phyloP scores from a whole-genome alignment of 345 rosid genomes.

The Excoecaria cochinchinensis region DNA sequence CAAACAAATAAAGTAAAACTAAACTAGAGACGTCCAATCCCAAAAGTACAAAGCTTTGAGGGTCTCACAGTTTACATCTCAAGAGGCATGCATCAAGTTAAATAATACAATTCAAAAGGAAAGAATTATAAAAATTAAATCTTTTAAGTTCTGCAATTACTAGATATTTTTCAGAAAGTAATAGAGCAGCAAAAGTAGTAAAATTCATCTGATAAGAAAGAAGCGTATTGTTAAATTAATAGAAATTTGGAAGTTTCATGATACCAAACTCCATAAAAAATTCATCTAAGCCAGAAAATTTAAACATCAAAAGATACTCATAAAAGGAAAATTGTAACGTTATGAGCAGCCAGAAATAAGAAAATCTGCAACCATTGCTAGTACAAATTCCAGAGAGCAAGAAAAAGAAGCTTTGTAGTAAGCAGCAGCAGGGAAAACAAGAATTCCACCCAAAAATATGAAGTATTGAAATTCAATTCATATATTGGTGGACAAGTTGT shows the following conservation, averaged over 20 bases:
- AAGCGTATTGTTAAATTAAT: not conserved
- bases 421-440: not conserved
- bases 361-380: not conserved
- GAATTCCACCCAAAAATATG: not conserved
- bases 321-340: not conserved
- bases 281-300: not conserved
- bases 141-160: not conserved
- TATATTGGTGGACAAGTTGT: too few relatives aligned
- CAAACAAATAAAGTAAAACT: not conserved
- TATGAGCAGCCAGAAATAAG: not conserved
- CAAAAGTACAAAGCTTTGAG: not conserved
- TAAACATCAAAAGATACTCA: not conserved
- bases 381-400: not conserved
- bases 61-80: not conserved
- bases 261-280: not conserved
- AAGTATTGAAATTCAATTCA: not conserved
- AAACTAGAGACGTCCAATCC: not conserved
- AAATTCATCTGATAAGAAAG: not conserved
- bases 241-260: not conserved
- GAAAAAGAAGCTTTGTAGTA: not conserved
- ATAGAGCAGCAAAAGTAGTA: not conserved
- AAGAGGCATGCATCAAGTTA: not conserved
- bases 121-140: not conserved
- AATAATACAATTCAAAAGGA: not conserved
- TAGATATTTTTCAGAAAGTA: not conserved